A percentile compares a stretch with the other conserved stretches of the same genome.
These are phyloP conservation scores for Scutellaria baicalensis DNA, from an alignment of 257 asterid genomes.

Conservation along the genomic window DNA sequence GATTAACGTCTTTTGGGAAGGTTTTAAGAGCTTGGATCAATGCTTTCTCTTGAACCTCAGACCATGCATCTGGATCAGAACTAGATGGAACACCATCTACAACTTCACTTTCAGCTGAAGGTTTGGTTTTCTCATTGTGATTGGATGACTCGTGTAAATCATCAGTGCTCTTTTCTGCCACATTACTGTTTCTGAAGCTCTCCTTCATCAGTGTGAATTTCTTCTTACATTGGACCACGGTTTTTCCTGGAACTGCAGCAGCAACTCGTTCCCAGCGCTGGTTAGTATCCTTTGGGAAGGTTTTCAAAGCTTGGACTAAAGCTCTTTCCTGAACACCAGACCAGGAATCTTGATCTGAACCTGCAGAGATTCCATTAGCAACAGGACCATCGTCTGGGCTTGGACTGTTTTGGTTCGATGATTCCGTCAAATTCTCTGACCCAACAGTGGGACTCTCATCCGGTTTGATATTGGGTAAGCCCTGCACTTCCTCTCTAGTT, in stretches of 20 bases:
- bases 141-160: conserved; percentile 19
- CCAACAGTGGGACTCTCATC: conserved; percentile 28
- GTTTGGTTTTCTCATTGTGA: conserved; percentile 25
- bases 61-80: conserved; percentile 69
- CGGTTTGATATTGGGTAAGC: conserved; percentile 20
- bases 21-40: conserved; percentile 84
- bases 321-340: conserved; percentile 75
- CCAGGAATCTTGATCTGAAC: conserved; percentile 64
- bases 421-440: conserved; percentile 23
- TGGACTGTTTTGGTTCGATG: conserved; percentile 25
- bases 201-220: conserved; percentile 65
- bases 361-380: conserved; percentile 35
- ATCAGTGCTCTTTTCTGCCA: conserved; percentile 19
- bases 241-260: conserved; percentile 84
- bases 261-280: conserved; percentile 91
- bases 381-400: conserved; percentile 9
- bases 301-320: conserved; percentile 75
- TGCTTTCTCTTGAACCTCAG: conserved; percentile 79
- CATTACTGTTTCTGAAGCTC: conserved; percentile 52
- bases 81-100: conserved; percentile 36
- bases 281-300: conserved; percentile 71
- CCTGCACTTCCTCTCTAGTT: conserved; percentile 58
- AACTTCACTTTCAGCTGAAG: conserved; percentile 18
- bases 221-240: conserved; percentile 69
- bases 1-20: conserved; percentile 72